Evolutionary conservation across 352 stramenopile genomes (phyloP), one percentile per base, ranked within the genome.

Genomic region (Pythium myriotylum): DNA sequence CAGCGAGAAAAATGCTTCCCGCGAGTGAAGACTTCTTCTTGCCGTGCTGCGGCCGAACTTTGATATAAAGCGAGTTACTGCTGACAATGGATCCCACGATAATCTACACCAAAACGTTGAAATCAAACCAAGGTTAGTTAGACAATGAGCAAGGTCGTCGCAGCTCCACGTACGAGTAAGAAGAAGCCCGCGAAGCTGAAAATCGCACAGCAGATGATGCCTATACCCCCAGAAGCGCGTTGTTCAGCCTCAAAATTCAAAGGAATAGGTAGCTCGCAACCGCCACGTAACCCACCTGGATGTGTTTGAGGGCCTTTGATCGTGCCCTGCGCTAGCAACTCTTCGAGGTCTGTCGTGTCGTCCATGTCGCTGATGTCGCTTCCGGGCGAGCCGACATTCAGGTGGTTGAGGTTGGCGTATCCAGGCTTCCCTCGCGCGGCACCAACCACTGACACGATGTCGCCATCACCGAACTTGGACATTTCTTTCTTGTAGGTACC

Each of bases 61-160:
- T 88, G 70, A 95, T 95, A 62, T 90, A 95, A 20, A 95, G 77
- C 54, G 86, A 95, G 68, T 95, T 89, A 72, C 81, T 93, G 67
- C 71, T 86, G 37, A 95, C 84, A 49, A 91, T 91, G 51, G 79
- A 91, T 22, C 86, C 86, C n/a, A 95, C 73, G 29, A 95, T 91
- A 42, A 95, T 58, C 51, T 49, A 16, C 24, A 53, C 5, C 5
- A 24, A 39, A 7, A 53, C 4, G 24, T 8, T 9, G 33, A 47
- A 23, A n/a, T n/a, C n/a, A 19, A 19, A 4, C 48, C 17, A 62
- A 0, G 8, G 35, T 14, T 4, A 41, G 19, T 37, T 12, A 48
- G 41, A 19, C 9, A 4, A 40, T 20, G 27, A 46, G 22, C 40
- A 57, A 4, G 49, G 13, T 40, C 45, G 6, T n/a, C 20, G 32